Conservation (phyloP, 2,329 filamentous ascomycete species). For the Byssoonygena ceratinophila region DNA sequence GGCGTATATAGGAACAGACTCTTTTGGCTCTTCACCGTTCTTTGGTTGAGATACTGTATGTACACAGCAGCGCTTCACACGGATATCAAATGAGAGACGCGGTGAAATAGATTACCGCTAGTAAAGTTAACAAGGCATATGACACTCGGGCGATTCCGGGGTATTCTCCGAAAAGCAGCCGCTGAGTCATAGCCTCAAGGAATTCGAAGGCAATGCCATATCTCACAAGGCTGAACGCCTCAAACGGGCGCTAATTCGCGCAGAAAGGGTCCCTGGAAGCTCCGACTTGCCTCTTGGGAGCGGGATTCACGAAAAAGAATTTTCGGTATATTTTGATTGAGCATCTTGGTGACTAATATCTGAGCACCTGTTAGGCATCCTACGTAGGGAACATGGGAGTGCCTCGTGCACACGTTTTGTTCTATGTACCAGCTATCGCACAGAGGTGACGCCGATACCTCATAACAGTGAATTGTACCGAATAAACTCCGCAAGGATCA, state of each 20-base stretch:
- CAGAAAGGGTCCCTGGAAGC: neutral
- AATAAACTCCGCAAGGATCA: neutral
- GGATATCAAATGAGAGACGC: neutral
- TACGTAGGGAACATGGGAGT: neutral
- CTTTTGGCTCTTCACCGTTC: no score
- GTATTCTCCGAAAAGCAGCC: neutral
- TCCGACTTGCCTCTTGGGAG: neutral
- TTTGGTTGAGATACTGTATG: no score
- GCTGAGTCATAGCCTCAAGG: neutral
- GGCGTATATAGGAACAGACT: no score
- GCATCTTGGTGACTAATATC: neutral
- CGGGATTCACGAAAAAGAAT: neutral
- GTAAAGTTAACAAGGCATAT: neutral
- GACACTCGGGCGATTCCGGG: constrained; percentile 5
- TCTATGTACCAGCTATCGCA: no score
- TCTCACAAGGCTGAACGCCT: neutral
- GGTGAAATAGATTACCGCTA: constrained; percentile 9
- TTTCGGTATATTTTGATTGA: neutral
- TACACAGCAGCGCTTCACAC: no score
- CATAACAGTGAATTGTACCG: neutral
- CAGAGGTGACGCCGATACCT: no score
- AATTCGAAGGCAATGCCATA: neutral
- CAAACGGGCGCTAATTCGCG: neutral
- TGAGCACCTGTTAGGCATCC: neutral
- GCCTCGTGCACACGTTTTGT: no score